Evolutionary conservation across 192 early-diverging fungal species (phyloP), one percentile per base, ranked within the genome.

Genomic region (Coemansia sp.): DNA sequence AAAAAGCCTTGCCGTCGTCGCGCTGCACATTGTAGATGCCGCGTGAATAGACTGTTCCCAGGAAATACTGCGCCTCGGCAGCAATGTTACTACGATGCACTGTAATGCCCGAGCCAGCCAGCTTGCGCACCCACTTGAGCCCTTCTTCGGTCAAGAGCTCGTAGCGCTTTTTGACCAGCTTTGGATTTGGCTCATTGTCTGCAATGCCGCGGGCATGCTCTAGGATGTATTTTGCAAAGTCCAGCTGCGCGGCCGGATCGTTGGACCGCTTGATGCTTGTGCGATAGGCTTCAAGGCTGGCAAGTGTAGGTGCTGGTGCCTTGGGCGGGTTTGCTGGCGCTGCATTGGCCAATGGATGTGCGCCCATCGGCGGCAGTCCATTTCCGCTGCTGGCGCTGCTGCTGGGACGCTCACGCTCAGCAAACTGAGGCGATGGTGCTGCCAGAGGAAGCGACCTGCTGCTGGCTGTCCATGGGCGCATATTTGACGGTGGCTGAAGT

Each of bases 1-100:
- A 78, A 63, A 98, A 98, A 19, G 96, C 94, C 60, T 87, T 88
- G 51, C 91, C 90, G 62, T 90, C 84, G 66, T 97, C 93, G 19
- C 88, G 74, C 37, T 77, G 52, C 10, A 96, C 80, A 3, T 89
- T 88, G 37, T 92, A 77, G 8, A 83, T 79, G 35, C 94, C 94
- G 60, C 87, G 88, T 49, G 91, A 92, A 61, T 97, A 92, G 53
- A 84, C 83, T 31, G 91, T 91, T 19, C 92, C 97, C 13, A 99
- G 71, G 64, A 87, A 92, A 74, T 97, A 98, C 71, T 91, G 86
- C 9, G 97, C 92, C 21, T 96, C 95, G 6, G 95, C 81, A 31
- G 87, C 89, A 5, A 87, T 83, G 21, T 84, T 75, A 51, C 86
- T 88, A 41, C 90, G 81, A 41, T 84, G 74, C 28, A 83, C 83